These are phyloP conservation scores for Eurotiales sp. DNA, from an alignment of 2,329 filamentous ascomycete species.

Conservation along the genomic window DNA sequence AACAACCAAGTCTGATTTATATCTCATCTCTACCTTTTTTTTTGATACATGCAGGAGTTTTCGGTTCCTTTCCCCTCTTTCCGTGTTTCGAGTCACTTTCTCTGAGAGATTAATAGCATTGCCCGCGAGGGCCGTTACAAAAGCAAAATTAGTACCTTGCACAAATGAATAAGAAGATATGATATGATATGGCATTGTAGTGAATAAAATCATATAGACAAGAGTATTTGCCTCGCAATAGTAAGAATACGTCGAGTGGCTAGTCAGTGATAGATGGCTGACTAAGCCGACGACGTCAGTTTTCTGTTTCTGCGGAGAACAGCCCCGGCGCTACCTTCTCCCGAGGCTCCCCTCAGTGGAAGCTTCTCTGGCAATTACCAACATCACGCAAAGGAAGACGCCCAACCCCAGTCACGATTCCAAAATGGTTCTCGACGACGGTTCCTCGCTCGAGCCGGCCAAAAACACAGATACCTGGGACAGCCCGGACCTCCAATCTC, in stretches of 20 bases:
- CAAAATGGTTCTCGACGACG: slow-evolving; percentile 11
- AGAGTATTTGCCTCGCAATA: too few species aligned
- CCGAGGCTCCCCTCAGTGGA: background rate
- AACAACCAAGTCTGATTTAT: background rate
- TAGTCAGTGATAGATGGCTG: too few species aligned
- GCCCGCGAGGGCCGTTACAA: slow-evolving; percentile 15
- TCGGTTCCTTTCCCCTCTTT: too few species aligned
- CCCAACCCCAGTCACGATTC: too few species aligned
- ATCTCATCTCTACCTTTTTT: too few species aligned
- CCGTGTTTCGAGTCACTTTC: too few species aligned
- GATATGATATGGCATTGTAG: too few species aligned
- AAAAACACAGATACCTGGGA: slow-evolving; percentile 11
- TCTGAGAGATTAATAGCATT: slow-evolving; percentile 11
- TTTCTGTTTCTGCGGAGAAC: background rate
- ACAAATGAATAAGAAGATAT: too few species aligned
- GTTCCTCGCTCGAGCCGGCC: slow-evolving; percentile 4
- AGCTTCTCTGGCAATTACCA: too few species aligned
- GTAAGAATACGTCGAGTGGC: too few species aligned
- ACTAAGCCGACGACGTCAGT: slow-evolving; percentile 10
- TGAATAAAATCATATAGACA: too few species aligned
- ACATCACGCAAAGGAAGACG: too few species aligned
- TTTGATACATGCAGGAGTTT: background rate
- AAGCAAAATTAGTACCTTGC: background rate
- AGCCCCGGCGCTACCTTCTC: background rate
- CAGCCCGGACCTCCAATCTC: slow-evolving; percentile 10